Base-by-base conservation (phyloP, 768 basidiomycete species). In the Phlegmacium glaucopus region DNA sequence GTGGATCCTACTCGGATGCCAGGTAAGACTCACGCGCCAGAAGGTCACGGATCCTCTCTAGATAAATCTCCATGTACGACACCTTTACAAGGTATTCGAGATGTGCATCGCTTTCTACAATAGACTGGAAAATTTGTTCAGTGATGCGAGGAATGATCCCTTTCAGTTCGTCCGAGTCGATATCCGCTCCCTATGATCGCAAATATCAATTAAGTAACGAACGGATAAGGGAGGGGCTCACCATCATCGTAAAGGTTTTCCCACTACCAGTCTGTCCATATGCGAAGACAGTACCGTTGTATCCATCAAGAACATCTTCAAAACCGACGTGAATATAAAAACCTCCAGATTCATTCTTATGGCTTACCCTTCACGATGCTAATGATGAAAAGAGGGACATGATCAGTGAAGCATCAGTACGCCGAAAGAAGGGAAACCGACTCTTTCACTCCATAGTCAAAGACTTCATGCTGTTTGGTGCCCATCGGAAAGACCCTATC, bases 11-110 rank as follows among this genome's bases (percentile, higher is more conserved):
- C 42, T 28, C 12, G 28, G 48, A 22, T 22, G 42, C 48, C 16
- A 39, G 22, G 27, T n/a, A 13, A n/a, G 13, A 43, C 95, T 62
- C 67, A 98, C 95, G 96, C 50, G 93, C 87, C 45, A 99, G 78
- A 46, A 99, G 71, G 77, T 99, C 96, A 44, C 94, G 80, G 55
- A 99, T 92, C 52, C 87, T 83, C 69, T 99, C 96, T 51, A 98
- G 78, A 68, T 99, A 99, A 50, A 99, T 98, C 72, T 99, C 96
- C 95, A 99, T 97, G 68, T 98, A 99, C 29, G 93, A 96, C 43
- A 97, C 96, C 71, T 99, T 99, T 65, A 99, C 96, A 54, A 97
- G 83, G 66, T 99, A 99, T 68, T 99, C 96, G 48, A 99, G 72
- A 66, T 92, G 91, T 29, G 90, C 80, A 56, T 97, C 95, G 46